phyloP scores from a whole-genome alignment of 2,329 filamentous ascomycete genomes.

The Colletotrichum siamense region DNA sequence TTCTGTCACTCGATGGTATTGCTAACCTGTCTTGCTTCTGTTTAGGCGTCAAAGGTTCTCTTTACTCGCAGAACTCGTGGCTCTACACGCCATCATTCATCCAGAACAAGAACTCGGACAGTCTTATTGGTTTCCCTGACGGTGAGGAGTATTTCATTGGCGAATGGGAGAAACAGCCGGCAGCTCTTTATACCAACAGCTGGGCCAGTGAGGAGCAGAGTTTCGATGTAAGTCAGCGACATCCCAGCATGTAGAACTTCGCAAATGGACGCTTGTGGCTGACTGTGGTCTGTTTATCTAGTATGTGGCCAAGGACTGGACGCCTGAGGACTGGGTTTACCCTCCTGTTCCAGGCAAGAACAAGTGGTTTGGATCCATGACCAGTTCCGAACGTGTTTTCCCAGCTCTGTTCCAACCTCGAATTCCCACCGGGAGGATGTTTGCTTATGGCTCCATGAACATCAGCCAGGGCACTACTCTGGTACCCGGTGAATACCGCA shows the following conservation, averaged over 20 bases:
- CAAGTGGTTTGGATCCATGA: conserved; percentile 37
- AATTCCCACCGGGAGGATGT: background rate
- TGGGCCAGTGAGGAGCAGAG: conserved; percentile 50
- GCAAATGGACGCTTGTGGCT: background rate
- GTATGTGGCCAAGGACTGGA: background rate
- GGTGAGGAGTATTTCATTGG: background rate
- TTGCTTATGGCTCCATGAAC: background rate
- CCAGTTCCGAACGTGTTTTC: background rate
- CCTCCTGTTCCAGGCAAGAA: conserved; percentile 52
- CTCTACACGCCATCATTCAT: background rate
- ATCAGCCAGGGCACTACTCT: background rate
- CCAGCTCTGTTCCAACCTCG: background rate
- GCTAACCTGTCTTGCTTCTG: background rate
- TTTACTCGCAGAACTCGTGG: background rate
- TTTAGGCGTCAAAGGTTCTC: background rate
- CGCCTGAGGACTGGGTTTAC: conserved; percentile 45
- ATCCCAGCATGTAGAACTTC: rapidly evolving
- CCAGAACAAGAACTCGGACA: background rate
- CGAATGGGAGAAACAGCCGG: background rate
- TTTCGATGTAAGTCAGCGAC: background rate
- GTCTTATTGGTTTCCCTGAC: background rate
- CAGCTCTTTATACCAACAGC: conserved; percentile 19
- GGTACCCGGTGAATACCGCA: conserved; percentile 6
- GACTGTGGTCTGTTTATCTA: background rate
- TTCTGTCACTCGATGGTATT: rapidly evolving